Percentiles rank a stretch among this genome's conserved stretches.
These are phyloP conservation scores for Penicillium sp. DNA, from an alignment of 2,329 filamentous ascomycete species.

Conservation along the genomic window DNA sequence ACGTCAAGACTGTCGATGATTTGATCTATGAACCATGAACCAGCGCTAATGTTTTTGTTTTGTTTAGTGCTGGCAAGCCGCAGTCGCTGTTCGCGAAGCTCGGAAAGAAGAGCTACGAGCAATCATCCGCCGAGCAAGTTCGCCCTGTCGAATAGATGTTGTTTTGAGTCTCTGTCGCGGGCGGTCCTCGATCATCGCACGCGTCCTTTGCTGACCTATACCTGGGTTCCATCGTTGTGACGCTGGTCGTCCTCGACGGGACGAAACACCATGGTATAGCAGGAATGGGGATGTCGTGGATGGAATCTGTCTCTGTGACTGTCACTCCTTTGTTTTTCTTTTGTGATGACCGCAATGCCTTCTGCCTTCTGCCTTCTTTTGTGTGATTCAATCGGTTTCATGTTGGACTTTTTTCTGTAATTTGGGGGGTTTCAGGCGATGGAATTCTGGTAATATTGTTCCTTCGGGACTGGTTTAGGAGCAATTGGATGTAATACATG, in stretches of 20 bases:
- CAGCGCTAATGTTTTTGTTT: slow-evolving; percentile 9
- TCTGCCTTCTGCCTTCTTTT: slow-evolving; percentile 7
- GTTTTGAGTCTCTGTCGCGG: neutral
- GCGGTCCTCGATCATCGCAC: neutral
- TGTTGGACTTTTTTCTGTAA: slow-evolving; percentile 14
- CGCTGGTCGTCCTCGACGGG: neutral
- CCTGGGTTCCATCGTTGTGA: neutral
- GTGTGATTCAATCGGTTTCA: slow-evolving; percentile 16
- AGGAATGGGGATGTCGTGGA: neutral
- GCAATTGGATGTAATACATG: slow-evolving; percentile 9
- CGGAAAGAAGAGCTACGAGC: slow-evolving; percentile 50
- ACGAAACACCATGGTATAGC: neutral
- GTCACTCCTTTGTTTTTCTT: slow-evolving; percentile 13
- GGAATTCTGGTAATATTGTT: slow-evolving; percentile 19
- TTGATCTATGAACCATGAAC: neutral
- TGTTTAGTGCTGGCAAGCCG: slow-evolving; percentile 43
- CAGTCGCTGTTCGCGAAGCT: slow-evolving; percentile 53
- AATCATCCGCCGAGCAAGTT: slow-evolving; percentile 33
- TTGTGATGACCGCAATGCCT: slow-evolving; percentile 32
- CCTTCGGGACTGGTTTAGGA: slow-evolving; percentile 11
- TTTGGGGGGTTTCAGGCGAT: slow-evolving; percentile 20
- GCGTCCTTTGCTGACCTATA: neutral
- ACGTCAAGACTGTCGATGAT: slow-evolving; percentile 16
- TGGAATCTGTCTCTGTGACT: slow-evolving; percentile 3
- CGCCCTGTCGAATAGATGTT: slow-evolving; percentile 19